Evolutionary conservation across 2,329 filamentous ascomycete species (phyloP), one percentile per base, ranked within the genome.

Genomic region (Atkinsonella texensis): DNA sequence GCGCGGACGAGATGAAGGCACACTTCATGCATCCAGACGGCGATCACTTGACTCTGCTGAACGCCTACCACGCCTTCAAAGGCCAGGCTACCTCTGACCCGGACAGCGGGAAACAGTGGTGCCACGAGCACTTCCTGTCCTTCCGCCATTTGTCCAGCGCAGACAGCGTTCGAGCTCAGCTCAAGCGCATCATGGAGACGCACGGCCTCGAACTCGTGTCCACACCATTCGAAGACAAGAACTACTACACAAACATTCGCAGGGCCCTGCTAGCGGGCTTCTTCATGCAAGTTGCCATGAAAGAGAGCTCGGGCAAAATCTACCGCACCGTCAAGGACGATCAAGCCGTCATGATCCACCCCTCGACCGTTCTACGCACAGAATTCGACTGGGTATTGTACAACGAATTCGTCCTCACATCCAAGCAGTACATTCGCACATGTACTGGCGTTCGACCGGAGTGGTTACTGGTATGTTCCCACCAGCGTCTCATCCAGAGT

Each of bases 231-330:
- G 85, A 90, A 61, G 84, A 97, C 72, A 95, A 95, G 75, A 88
- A 94, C 64, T 98, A 98, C 74, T 98, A 97, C 70, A 89, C 83
- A 67, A 98, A 98, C 68, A 98, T 98, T 62, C 87, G 91, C 44
- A 84, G 89, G 39, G 91, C 93, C 9, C 78, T 98, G 13, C 85
- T 96, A 12, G 80, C 90, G 1, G 93, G 94, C 35, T 98, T 98
- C 77, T 98, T 98, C 77, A 98, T 98, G 93, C 93, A 98, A 68
- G 88, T 97, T 20, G 94, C 93, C 53, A 96, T 95, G 81, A 89
- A 86, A 65, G 89, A 97, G 63, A 81, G 80, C 49, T 84, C 80
- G 32, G 87, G 87, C 63, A 97, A 97, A 76, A 81, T 87, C 42
- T 98, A 98, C 71, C 83, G 84, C 56, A 98, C 93, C 1, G 85